Base-by-base conservation (phyloP, 305 asterid species). In the Solanum hybrid region DNA sequence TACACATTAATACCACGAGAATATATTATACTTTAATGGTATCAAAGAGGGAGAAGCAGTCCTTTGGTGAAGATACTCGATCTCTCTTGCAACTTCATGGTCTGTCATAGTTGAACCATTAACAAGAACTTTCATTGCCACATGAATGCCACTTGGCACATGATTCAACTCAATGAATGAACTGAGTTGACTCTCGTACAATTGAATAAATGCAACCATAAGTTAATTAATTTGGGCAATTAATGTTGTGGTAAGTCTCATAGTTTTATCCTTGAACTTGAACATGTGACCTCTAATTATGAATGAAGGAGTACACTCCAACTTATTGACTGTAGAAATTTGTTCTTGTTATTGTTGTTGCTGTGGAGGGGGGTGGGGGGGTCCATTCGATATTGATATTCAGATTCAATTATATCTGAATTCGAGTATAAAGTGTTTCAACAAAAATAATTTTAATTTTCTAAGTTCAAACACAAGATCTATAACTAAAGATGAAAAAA, bases 81-180 rank as follows among this genome's bases (percentile, higher is more conserved):
- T 94, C 89, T 96, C 99, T 90, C 93, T 93, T 5, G 98, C 97
- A 27, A 98, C 99, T 92, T 97, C 99, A 17, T 95, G 94, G 83
- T 97, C 98, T 3, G 97, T 93, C 96, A 95, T 91, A 20, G 97
- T 95, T 61, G 99, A 97, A 24, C 98, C 99, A 37, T 95, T 94
- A 89, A 94, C 97, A 91, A 97, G 89, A 41, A 97, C 99, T 89
- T 96, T 97, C 68, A 97, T 96, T 4, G 99, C 98, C 14, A 97
- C 99, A 33, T 95, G 99, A 86, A 96, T 91, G 29, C 98, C 98
- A 37, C 99, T 98, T 0, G 96, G 95, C 65, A 45, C 22, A 14
- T 45, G 65, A 14, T 45, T 45, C 8, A 45, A 45, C 7, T 45
- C 20, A 45, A 45, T 45, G 65, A 45, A 45, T 45, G 65, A 45